A percentile compares a stretch with the other conserved stretches of the same genome.
phyloP scores from a whole-genome alignment of 495 filamentous ascomycete species.

The Penicillium cosmopolitanum region DNA sequence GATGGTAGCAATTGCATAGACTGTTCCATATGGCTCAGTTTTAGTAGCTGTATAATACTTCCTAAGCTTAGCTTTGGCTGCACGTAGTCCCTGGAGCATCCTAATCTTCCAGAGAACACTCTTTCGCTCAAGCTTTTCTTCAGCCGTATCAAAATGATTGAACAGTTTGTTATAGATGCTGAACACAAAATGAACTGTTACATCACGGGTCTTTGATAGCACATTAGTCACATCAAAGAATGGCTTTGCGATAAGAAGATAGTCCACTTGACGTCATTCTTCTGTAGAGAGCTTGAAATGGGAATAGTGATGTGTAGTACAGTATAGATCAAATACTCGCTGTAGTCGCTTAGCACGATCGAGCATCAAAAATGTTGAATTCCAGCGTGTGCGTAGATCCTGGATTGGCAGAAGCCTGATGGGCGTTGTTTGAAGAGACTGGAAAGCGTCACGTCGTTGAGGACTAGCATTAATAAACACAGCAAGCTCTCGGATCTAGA shows the following conservation, averaged over 20 bases:
- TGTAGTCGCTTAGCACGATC: slow-evolving; percentile 9
- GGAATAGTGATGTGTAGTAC: slow-evolving; percentile 12
- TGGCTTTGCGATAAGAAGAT: not conserved
- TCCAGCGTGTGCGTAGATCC: slow-evolving; percentile 22
- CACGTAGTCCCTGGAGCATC: slow-evolving; percentile 15
- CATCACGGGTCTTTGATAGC: slow-evolving; percentile 23
- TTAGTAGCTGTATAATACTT: slow-evolving; percentile 7
- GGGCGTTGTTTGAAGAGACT: slow-evolving; percentile 15
- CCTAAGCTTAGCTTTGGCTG: slow-evolving; percentile 14
- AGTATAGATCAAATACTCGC: slow-evolving; percentile 14
- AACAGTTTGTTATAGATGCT: slow-evolving; percentile 19
- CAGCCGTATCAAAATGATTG: not conserved
- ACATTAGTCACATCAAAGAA: slow-evolving; percentile 17
- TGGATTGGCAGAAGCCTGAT: slow-evolving; percentile 20
- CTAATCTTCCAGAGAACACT: slow-evolving; percentile 12
- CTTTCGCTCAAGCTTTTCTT: not conserved
- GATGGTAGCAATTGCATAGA: slow-evolving; percentile 9
- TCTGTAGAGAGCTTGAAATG: slow-evolving; percentile 17
- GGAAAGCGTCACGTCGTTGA: slow-evolving; percentile 18
- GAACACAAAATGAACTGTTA: slow-evolving; percentile 22
- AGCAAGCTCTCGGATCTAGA: slow-evolving; percentile 15
- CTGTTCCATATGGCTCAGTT: not conserved
- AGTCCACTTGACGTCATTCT: slow-evolving; percentile 23
- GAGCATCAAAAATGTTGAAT: slow-evolving; percentile 10
- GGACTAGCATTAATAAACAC: slow-evolving; percentile 22